Evolutionary conservation across 2,329 filamentous ascomycete species (phyloP).

Genomic region (Pyrenochaeta sp.): DNA sequence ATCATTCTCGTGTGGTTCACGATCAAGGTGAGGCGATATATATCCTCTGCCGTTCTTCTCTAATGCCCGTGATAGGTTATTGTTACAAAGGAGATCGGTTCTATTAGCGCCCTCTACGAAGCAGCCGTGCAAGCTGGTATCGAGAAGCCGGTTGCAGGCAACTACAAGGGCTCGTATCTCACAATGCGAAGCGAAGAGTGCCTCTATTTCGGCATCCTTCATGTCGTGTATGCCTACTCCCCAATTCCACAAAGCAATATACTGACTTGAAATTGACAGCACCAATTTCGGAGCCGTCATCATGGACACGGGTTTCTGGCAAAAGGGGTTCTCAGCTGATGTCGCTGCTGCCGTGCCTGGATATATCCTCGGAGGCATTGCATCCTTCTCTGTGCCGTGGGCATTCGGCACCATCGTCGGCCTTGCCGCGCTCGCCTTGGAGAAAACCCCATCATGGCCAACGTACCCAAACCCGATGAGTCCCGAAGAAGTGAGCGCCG

Average conservation of each 20-base stretch:
- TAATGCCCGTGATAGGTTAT: background rate
- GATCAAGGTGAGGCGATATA: slow-evolving; percentile 55
- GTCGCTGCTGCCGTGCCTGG: slow-evolving; percentile 57
- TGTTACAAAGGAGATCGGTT: slow-evolving; percentile 53
- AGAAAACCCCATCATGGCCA: slow-evolving; percentile 59
- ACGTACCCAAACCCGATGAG: slow-evolving; percentile 59
- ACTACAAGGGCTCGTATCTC: slow-evolving; percentile 62
- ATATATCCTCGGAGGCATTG: slow-evolving; percentile 60
- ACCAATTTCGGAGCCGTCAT: slow-evolving; percentile 63
- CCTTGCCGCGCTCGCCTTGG: slow-evolving; percentile 57
- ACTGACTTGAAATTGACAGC: slow-evolving; percentile 31
- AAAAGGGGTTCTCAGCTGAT: slow-evolving; percentile 61
- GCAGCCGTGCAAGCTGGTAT: slow-evolving; percentile 54
- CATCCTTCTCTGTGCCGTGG: slow-evolving; percentile 64
- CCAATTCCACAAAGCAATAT: background rate
- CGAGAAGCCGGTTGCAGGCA: slow-evolving; percentile 58
- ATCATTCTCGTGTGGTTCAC: slow-evolving; percentile 61
- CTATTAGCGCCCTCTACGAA: slow-evolving; percentile 58
- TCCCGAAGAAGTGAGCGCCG: slow-evolving; percentile 44
- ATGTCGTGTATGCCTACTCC: slow-evolving; percentile 18
- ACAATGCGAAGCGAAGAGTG: slow-evolving; percentile 64
- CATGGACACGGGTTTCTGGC: slow-evolving; percentile 63
- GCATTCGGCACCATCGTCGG: slow-evolving; percentile 61
- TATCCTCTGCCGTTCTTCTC: slow-evolving; percentile 4
- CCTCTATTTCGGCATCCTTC: slow-evolving; percentile 60